Conservation (phyloP, 1,284 basidiomycete genomes). For the Cryptococcus sp. region DNA sequence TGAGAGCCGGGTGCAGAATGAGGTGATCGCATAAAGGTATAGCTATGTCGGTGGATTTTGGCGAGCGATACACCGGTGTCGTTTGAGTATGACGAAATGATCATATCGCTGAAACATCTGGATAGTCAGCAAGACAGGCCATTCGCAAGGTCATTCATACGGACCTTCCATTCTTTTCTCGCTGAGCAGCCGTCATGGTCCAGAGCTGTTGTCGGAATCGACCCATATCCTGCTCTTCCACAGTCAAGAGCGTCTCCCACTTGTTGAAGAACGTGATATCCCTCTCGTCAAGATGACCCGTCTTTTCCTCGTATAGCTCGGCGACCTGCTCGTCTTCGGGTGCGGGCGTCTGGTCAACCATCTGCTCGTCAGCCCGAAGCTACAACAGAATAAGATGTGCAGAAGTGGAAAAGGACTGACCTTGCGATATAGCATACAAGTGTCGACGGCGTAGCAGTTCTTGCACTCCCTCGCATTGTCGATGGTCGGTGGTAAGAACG, state of each 20-base stretch:
- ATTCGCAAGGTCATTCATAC: conserved; percentile 7
- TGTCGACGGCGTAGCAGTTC: conserved; percentile 73
- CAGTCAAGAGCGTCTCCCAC: conserved; percentile 81
- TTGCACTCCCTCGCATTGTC: conserved; percentile 74
- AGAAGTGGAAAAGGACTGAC: conserved; percentile 42
- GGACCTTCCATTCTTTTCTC: conserved; percentile 70
- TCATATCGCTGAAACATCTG: conserved; percentile 68
- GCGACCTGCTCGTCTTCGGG: conserved; percentile 63
- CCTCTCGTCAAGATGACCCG: conserved; percentile 63
- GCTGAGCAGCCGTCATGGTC: conserved; percentile 75
- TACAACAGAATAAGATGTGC: too few species aligned
- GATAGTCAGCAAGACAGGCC: background rate
- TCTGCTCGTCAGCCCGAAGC: conserved; percentile 47
- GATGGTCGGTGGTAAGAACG: conserved; percentile 77
- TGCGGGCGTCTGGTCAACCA: conserved; percentile 58
- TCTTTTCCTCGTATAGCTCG: conserved; percentile 70
- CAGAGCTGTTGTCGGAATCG: conserved; percentile 86
- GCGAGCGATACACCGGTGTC: conserved; percentile 41
- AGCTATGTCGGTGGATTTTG: conserved; percentile 54
- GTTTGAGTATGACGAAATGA: conserved; percentile 52
- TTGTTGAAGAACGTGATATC: conserved; percentile 78
- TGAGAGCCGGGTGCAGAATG: conserved; percentile 11
- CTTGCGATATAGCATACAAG: conserved; percentile 91
- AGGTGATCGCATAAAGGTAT: conserved; percentile 57
- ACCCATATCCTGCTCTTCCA: conserved; percentile 82